Evolutionary conservation across 306 rosid genomes (phyloP), one percentile per base, ranked within the genome.

Genomic region (Lagenaria siceraria): DNA sequence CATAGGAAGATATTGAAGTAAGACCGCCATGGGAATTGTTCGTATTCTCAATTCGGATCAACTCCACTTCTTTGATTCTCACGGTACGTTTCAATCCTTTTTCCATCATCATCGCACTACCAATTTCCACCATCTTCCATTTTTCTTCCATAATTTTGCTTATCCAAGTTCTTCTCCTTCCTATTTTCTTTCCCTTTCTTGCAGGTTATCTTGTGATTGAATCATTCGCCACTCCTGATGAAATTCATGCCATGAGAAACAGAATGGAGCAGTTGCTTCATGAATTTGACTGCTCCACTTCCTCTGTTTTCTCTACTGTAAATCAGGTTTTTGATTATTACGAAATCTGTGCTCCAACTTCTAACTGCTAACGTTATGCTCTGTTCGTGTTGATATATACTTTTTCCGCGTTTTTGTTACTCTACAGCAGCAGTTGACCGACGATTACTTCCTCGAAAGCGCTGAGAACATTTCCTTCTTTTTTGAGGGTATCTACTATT

Each of bases 301-400:
- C 88, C 85, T 92, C 98, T 46, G 84, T 92, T 82, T 95, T 92
- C 93, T 95, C 97, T 60, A 88, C 97, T 65, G 91, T 86, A 78
- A 95, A 95, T 80, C 97, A 95, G 92, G 97, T 94, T 77, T 36
- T 62, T 74, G 6, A 25, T 76, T 48, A 17, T 58, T 38, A 2
- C 52, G 12, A 21, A 40, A 64, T 65, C n/a, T 65, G 36, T 52
- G 0, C 12, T 22, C 77, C 1, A 25, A 43, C 27, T 48, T 51
- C 61, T 4, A 33, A 3, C 19, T 75, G 11, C 22, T 15, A 52
- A 24, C 9, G 36, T 42, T 75, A 24, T 13, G 27, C 7, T 17
- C 31, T 8, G 6, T 7, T 3, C 4, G 43, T 66, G 6, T 51
- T 21, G 29, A 43, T 17, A 31, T 53, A 21, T 53, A 8, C 29